phyloP scores from a whole-genome alignment of 1,139 yeast species.

The Debaryomyces coudertii region DNA sequence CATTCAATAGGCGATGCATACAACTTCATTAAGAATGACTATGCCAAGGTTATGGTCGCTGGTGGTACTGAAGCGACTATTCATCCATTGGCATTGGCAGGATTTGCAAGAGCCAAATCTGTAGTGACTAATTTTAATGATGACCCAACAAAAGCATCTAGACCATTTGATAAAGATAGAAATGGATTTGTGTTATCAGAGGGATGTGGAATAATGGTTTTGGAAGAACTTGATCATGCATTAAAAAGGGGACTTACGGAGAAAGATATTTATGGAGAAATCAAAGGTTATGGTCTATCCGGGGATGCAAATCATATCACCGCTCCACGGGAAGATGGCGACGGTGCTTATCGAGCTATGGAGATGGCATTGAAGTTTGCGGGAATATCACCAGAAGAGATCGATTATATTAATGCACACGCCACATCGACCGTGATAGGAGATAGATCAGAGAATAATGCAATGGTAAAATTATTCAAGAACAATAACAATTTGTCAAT shows the following conservation, averaged over 20 bases:
- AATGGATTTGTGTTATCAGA: conserved; percentile 93
- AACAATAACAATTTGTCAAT: conserved; percentile 44
- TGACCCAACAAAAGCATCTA: conserved; percentile 64
- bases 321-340: conserved; percentile 81
- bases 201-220: conserved; percentile 80
- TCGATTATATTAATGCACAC: conserved; percentile 91
- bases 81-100: conserved; percentile 87
- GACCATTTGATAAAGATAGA: conserved; percentile 84
- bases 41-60: conserved; percentile 85
- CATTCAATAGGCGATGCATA: conserved; percentile 94
- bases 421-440: conserved; percentile 94
- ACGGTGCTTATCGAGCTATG: conserved; percentile 88
- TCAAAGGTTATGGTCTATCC: conserved; percentile 84
- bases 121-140: conserved; percentile 68
- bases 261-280: conserved; percentile 72
- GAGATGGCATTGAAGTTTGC: conserved; percentile 65
- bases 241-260: conserved; percentile 54
- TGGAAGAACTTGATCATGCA: conserved; percentile 83
- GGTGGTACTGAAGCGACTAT: conserved; percentile 91
- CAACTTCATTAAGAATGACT: conserved; percentile 75
- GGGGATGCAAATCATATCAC: conserved; percentile 96
- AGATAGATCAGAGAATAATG: conserved; percentile 83
- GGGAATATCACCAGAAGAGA: conserved; percentile 39
- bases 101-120: conserved; percentile 89
- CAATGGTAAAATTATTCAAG: conserved; percentile 60